These are phyloP conservation scores for Salix dunnii DNA, from an alignment of 345 rosid genomes.

Conservation along the genomic window DNA sequence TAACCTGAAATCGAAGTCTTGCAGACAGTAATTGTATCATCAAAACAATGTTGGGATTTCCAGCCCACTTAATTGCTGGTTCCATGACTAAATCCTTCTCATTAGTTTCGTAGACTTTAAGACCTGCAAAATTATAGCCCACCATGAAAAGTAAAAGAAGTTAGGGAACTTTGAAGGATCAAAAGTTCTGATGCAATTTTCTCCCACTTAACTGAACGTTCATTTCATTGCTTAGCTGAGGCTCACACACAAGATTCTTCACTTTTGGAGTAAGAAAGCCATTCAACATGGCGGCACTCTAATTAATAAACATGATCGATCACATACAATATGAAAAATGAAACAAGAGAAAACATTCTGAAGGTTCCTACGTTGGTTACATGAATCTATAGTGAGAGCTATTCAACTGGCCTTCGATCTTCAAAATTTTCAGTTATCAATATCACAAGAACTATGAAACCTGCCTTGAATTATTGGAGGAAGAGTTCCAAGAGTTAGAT, in stretches of 20 bases:
- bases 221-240: no score
- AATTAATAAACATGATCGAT: not conserved
- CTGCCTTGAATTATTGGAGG: slow-evolving; percentile 66
- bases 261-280: not conserved
- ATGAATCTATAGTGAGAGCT: not conserved
- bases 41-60: slow-evolving; percentile 67
- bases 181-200: not conserved
- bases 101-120: slow-evolving; percentile 60
- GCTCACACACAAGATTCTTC: not conserved
- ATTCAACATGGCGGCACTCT: not conserved
- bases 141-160: not conserved
- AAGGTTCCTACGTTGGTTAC: not conserved
- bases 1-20: slow-evolving; percentile 56
- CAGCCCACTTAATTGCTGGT: slow-evolving; percentile 75
- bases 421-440: not conserved
- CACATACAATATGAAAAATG: not conserved
- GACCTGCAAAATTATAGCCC: slow-evolving; percentile 38
- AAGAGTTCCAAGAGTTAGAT: slow-evolving; percentile 57
- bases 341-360: not conserved
- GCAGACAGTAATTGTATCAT: slow-evolving; percentile 51
- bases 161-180: not conserved
- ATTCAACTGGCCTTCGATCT: not conserved
- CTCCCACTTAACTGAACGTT: no score
- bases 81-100: slow-evolving; percentile 67
- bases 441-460: not conserved